phyloP scores from a whole-genome alignment of 352 stramenopile species.

The Pythium biforme region DNA sequence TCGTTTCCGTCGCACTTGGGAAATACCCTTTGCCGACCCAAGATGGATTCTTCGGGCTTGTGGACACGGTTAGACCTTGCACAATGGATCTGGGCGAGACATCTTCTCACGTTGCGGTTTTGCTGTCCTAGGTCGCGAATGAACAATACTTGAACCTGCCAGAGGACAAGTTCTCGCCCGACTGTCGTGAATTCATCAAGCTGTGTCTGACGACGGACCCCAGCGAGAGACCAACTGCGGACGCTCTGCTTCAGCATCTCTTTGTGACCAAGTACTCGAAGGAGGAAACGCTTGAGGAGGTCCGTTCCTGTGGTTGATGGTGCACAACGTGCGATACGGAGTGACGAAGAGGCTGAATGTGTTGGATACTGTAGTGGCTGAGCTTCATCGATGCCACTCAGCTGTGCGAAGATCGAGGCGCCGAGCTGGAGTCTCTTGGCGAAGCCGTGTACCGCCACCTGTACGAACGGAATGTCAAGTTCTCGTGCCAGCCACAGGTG shows the following conservation, averaged over 20 bases:
- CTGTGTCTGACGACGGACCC: slow-evolving; percentile 74
- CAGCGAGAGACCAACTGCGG: slow-evolving; percentile 56
- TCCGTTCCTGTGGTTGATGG: slow-evolving; percentile 21
- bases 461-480: slow-evolving; percentile 73
- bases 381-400: slow-evolving; percentile 55
- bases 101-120: background rate
- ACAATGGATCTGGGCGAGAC: no score
- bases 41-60: slow-evolving; percentile 86
- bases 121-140: slow-evolving; percentile 60
- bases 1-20: slow-evolving; percentile 79
- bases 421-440: slow-evolving; percentile 61
- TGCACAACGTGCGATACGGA: background rate
- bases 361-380: slow-evolving; percentile 40
- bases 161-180: slow-evolving; percentile 54
- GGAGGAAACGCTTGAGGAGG: slow-evolving; percentile 68
- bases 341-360: background rate
- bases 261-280: slow-evolving; percentile 69
- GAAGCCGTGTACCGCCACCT: slow-evolving; percentile 81
- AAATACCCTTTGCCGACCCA: slow-evolving; percentile 84
- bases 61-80: slow-evolving; percentile 64
- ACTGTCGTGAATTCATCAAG: slow-evolving; percentile 71
- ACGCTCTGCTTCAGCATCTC: slow-evolving; percentile 61
- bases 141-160: slow-evolving; percentile 72
- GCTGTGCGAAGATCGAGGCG: slow-evolving; percentile 56
- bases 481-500: slow-evolving; percentile 77